phyloP scores from a whole-genome alignment of 805 yeast genomes.

The Candida coquimbonensis region DNA sequence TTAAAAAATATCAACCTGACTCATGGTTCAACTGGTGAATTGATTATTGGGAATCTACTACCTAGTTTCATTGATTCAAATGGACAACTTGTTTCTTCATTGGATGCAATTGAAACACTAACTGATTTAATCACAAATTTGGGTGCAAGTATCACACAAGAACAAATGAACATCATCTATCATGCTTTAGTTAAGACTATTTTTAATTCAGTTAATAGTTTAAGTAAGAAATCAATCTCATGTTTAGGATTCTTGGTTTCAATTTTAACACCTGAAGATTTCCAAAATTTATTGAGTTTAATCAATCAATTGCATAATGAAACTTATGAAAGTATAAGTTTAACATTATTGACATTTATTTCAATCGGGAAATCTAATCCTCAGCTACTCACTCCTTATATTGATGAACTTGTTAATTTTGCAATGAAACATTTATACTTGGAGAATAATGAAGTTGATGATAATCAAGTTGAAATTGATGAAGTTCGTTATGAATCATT shows the following conservation, averaged over 20 bases:
- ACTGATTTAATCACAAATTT: slow-evolving; percentile 47
- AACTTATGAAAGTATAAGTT: slow-evolving; percentile 16
- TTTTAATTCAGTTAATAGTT: slow-evolving; percentile 35
- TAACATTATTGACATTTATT: slow-evolving; percentile 16
- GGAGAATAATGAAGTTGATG: slow-evolving; percentile 28
- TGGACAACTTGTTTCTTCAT: slow-evolving; percentile 26
- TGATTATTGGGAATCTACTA: slow-evolving; percentile 31
- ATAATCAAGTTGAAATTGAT: slow-evolving; percentile 35
- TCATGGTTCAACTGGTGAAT: slow-evolving; percentile 19
- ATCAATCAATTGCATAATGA: slow-evolving; percentile 14
- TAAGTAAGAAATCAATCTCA: slow-evolving; percentile 43
- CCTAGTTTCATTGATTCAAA: slow-evolving; percentile 30
- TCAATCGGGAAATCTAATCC: slow-evolving; percentile 25
- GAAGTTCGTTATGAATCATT: slow-evolving; percentile 46
- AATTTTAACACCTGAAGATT: slow-evolving; percentile 20
- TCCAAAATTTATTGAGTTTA: slow-evolving; percentile 17
- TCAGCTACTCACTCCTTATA: slow-evolving; percentile 15
- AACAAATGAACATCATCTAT: slow-evolving; percentile 27
- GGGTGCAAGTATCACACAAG: slow-evolving; percentile 33
- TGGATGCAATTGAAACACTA: slow-evolving; percentile 57
- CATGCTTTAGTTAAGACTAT: slow-evolving; percentile 30
- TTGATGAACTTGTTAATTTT: slow-evolving; percentile 17
- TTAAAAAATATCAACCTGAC: slow-evolving; percentile 19
- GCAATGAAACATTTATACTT: slow-evolving; percentile 21
- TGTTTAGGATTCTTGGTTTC: slow-evolving; percentile 39